Base-by-base conservation (phyloP, 108 stramenopile species). In the Nitzschia putrida region DNA sequence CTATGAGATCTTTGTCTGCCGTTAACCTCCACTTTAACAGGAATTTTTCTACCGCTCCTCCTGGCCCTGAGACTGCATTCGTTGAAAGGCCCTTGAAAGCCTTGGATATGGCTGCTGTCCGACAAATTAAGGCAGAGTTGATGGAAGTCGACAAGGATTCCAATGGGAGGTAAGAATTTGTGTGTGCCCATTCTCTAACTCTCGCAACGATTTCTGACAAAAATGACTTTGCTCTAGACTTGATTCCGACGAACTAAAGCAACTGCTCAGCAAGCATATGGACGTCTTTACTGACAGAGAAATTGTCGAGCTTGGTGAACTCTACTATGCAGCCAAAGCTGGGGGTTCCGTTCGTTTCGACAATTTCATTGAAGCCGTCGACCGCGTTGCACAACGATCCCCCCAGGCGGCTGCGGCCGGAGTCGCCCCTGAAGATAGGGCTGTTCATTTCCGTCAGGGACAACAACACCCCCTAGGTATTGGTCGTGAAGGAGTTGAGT, bases 61-160 rank as follows among this genome's bases (percentile, higher is more conserved):
- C 44, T 37, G 13, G 23, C 11, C 13, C 42, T 44, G 10, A 18
- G 12, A 21, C 22, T 45, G 61, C 44, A 3, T 44, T n/a, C 12
- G 24, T 44, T 24, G 61, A 45, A 69, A 42, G 61, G 59, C 44
- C 66, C 0, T 52, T 77, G 29, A 64, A 59, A 25, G 59, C 44
- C 13, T 56, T 82, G 44, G 91, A 89, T 41, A 60, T 71, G 53
- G 72, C 83, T 56, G 85, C 89, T 18, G 80, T 83, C 21, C 43
- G 53, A 29, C 68, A 93, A 39, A 88, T 95, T 22, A 85, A 94
- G 72, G 67, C 68, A 53, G 88, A 91, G 57, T 71, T 92, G 65
- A 74, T 82, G 40, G 70, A 47, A 47, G 74, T 75, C 16, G 90
- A 92, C 57, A 69, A 72, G 23, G 63, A 79, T 53, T 57, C 49